These are phyloP conservation scores for Tolypocladium endophyticum DNA, from an alignment of 2,329 filamentous ascomycete species.

Conservation along the genomic window DNA sequence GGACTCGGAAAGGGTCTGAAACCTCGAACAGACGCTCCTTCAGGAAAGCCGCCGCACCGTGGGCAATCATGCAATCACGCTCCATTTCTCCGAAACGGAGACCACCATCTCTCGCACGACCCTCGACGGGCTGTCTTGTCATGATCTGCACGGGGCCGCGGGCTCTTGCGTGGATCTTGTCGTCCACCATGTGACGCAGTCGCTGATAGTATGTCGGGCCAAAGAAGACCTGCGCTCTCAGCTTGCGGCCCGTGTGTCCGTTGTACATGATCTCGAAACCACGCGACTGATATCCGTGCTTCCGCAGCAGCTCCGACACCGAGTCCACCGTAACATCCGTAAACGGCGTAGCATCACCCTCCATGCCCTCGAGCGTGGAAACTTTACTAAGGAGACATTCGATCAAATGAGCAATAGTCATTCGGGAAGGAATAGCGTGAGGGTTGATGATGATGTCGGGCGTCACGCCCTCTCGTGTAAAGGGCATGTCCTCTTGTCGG, in stretches of 20 bases:
- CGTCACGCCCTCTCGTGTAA: slow-evolving; percentile 80
- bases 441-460: slow-evolving; percentile 99
- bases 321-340: slow-evolving; percentile 95
- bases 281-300: slow-evolving; percentile 90
- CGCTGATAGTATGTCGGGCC: slow-evolving; percentile 98
- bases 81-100: slow-evolving; percentile 99
- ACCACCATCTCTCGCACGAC: slow-evolving; percentile 95
- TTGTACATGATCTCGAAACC: slow-evolving; percentile 99
- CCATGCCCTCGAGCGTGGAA: slow-evolving; percentile 81
- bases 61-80: slow-evolving; percentile 99
- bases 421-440: slow-evolving; percentile 98
- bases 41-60: slow-evolving; percentile 90
- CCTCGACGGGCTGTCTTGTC: slow-evolving; percentile 93
- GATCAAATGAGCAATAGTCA: slow-evolving; percentile 99
- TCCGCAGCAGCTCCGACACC: slow-evolving; percentile 74
- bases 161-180: slow-evolving; percentile 99
- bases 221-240: slow-evolving; percentile 90
- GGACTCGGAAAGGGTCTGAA: slow-evolving; percentile 93
- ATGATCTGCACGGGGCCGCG: slow-evolving; percentile 94
- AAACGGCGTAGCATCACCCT: slow-evolving; percentile 96
- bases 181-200: slow-evolving; percentile 97
- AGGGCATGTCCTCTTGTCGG: slow-evolving; percentile 97
- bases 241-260: slow-evolving; percentile 88
- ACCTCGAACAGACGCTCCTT: slow-evolving; percentile 97
- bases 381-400: slow-evolving; percentile 98